Percentiles rank a stretch among this genome's conserved stretches.
Conservation (phyloP, 75 land plant species). For the Selaginella tamariscina region DNA sequence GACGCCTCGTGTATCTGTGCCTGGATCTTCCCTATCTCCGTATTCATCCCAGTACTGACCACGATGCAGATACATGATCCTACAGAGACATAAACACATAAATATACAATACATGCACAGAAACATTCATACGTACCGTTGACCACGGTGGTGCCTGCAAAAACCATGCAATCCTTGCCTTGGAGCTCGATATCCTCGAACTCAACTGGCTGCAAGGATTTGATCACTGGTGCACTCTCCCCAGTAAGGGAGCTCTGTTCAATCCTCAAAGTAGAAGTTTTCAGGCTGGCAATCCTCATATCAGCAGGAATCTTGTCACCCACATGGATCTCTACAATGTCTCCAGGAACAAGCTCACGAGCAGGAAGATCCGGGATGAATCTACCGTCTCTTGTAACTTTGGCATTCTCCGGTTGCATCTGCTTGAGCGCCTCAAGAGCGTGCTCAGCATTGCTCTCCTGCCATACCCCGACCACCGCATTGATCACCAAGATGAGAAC, state of each 20-base stretch:
- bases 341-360: slow-evolving; percentile 83
- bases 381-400: slow-evolving; percentile 51
- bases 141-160: slow-evolving; percentile 77
- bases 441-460: slow-evolving; percentile 82
- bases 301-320: slow-evolving; percentile 92
- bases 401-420: slow-evolving; percentile 59
- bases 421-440: slow-evolving; percentile 81
- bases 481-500: slow-evolving; percentile 57
- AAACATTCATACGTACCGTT: too few relatives aligned
- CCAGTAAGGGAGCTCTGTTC: slow-evolving; percentile 85
- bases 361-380: slow-evolving; percentile 53
- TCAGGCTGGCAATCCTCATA: slow-evolving; percentile 48
- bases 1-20: slow-evolving; percentile 76
- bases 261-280: slow-evolving; percentile 54
- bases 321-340: slow-evolving; percentile 62
- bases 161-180: slow-evolving; percentile 75
- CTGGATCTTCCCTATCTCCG: slow-evolving; percentile 84
- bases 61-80: slow-evolving; percentile 57
- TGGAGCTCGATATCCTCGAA: slow-evolving; percentile 60
- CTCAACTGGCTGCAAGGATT: slow-evolving; percentile 26
- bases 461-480: slow-evolving; percentile 85
- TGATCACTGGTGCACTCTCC: slow-evolving; percentile 60
- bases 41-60: slow-evolving; percentile 56
- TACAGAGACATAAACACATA: too few relatives aligned
- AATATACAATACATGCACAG: too few relatives aligned